phyloP scores from a whole-genome alignment of 805 yeast genomes.

The Ogataea neopini region DNA sequence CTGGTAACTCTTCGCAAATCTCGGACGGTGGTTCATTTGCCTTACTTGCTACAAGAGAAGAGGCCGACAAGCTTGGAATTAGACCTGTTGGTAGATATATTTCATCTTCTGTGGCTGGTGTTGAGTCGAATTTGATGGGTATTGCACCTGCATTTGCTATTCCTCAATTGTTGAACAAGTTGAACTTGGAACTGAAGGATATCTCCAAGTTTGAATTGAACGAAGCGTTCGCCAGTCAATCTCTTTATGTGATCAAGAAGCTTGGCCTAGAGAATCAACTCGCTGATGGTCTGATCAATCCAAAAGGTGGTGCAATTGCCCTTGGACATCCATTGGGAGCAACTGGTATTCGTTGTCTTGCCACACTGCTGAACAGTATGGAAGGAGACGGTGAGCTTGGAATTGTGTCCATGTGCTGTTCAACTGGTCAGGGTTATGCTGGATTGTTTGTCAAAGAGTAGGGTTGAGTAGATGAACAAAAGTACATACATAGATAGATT shows the following conservation, averaged over 20 bases:
- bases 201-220: conserved; percentile 37
- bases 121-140: conserved; percentile 39
- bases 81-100: conserved; percentile 35
- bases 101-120: conserved; percentile 37
- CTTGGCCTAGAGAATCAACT: conserved; percentile 26
- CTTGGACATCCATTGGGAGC: conserved; percentile 88
- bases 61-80: conserved; percentile 36
- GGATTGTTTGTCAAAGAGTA: conserved; percentile 35
- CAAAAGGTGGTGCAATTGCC: conserved; percentile 92
- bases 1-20: conserved; percentile 40
- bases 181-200: conserved; percentile 31
- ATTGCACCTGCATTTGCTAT: conserved; percentile 39
- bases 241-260: conserved; percentile 23
- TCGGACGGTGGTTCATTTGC: conserved; percentile 42
- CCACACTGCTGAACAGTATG: conserved; percentile 40
- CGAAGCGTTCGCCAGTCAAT: conserved; percentile 42
- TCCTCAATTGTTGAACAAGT: conserved; percentile 27
- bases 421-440: conserved; percentile 44
- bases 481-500: background rate
- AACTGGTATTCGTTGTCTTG: conserved; percentile 43
- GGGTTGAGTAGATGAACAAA: background rate
- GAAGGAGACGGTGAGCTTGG: conserved; percentile 35
- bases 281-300: conserved; percentile 56
- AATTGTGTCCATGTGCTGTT: conserved; percentile 42
- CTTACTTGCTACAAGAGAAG: conserved; percentile 36